Conservation (phyloP, 768 basidiomycete genomes). For the Clavaria fumosa region DNA sequence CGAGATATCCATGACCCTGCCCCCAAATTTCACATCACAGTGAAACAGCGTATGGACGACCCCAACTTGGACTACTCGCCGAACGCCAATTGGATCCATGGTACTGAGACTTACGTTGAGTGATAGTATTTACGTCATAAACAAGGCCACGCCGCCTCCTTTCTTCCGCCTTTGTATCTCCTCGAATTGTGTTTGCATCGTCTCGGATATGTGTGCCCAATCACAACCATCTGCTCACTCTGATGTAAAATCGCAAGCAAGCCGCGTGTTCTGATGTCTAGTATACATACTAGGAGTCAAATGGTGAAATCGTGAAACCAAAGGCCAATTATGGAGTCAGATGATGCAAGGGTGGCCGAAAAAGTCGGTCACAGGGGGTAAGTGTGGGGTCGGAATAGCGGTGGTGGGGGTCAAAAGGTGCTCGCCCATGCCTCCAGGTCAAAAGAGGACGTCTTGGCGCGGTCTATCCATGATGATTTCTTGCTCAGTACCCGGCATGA, state of each 20-base stretch:
- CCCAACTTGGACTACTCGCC: conserved; percentile 38
- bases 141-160: too few relatives aligned
- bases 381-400: not conserved
- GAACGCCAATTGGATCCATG: conserved; percentile 32
- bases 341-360: not conserved
- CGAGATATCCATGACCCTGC: conserved; percentile 28
- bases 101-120: conserved; percentile 33
- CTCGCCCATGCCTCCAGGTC: conserved; percentile 73
- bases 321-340: too few relatives aligned
- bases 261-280: too few relatives aligned
- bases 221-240: too few relatives aligned
- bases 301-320: too few relatives aligned
- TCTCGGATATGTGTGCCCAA: too few relatives aligned
- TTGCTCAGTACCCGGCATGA: conserved; percentile 15
- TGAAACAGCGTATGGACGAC: conserved; percentile 40
- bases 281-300: too few relatives aligned
- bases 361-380: not conserved
- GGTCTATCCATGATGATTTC: conserved; percentile 65
- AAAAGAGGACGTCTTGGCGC: conserved; percentile 39
- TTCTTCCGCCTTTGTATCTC: too few relatives aligned
- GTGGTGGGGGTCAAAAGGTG: conserved; percentile 34
- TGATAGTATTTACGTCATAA: conserved; percentile 5
- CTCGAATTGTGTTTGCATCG: too few relatives aligned
- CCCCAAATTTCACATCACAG: conserved; percentile 50
- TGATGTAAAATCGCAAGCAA: too few relatives aligned